Percentiles rank a stretch among this genome's conserved stretches.
phyloP scores from a whole-genome alignment of 176 grass and related monocot species.

The Tuctoria greenei region DNA sequence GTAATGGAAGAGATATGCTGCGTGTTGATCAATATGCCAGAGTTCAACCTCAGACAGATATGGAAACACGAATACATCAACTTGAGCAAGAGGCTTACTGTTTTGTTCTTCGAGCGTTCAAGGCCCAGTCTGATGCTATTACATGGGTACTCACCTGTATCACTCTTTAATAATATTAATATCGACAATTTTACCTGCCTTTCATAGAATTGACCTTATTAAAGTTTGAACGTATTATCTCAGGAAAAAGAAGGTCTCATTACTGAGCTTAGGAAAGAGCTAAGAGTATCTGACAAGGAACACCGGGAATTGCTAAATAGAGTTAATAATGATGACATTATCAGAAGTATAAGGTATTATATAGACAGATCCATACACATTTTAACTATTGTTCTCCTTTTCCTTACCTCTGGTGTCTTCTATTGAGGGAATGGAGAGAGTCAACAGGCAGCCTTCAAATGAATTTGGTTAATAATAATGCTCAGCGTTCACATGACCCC shows the following conservation, averaged over 20 bases:
- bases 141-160: slow-evolving; percentile 50
- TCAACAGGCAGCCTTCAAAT: slow-evolving; percentile 46
- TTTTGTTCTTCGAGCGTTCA: slow-evolving; percentile 79
- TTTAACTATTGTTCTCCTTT: background rate
- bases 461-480: slow-evolving; percentile 41
- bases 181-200: background rate
- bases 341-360: slow-evolving; percentile 67
- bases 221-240: slow-evolving; percentile 15
- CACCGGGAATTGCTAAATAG: slow-evolving; percentile 66
- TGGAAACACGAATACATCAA: slow-evolving; percentile 75
- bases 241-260: slow-evolving; percentile 84
- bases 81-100: slow-evolving; percentile 90
- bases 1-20: slow-evolving; percentile 63
- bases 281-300: slow-evolving; percentile 72
- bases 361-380: background rate
- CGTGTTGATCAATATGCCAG: slow-evolving; percentile 51
- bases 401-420: background rate
- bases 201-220: background rate
- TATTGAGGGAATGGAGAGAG: slow-evolving; percentile 37
- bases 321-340: slow-evolving; percentile 71
- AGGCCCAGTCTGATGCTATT: slow-evolving; percentile 79
- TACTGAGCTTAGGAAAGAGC: slow-evolving; percentile 76
- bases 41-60: slow-evolving; percentile 55
- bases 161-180: slow-evolving; percentile 4
- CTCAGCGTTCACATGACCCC: slow-evolving; percentile 51